These are phyloP conservation scores for Rhododendron mucronatum DNA, from an alignment of 148 eudicot genomes.

Conservation along the genomic window DNA sequence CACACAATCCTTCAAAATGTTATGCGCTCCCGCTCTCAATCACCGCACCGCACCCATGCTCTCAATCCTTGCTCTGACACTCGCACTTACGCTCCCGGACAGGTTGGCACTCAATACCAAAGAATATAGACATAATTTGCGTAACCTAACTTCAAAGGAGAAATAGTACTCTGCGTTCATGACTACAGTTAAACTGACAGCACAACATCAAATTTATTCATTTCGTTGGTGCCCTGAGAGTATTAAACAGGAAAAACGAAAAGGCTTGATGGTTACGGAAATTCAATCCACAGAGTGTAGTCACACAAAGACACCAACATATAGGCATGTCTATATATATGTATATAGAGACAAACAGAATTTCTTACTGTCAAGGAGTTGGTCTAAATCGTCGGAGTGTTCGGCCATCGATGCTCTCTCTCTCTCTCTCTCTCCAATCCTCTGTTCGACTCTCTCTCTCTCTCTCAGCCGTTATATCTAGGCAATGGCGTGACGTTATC, in stretches of 20 bases:
- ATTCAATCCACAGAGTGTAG: background rate
- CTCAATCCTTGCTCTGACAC: too few species aligned
- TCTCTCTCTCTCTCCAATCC: background rate
- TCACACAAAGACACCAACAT: background rate
- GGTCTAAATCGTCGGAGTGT: conserved; percentile 4
- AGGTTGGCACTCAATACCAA: background rate
- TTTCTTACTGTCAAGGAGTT: conserved; percentile 7
- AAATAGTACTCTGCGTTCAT: background rate
- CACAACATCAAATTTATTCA: background rate
- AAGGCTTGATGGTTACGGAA: background rate
- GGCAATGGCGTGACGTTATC: background rate
- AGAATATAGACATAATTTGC: background rate
- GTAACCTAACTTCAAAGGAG: background rate
- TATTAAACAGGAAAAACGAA: background rate
- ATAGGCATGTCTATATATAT: background rate
- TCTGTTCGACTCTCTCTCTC: background rate
- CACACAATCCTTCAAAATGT: too few species aligned
- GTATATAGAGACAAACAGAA: background rate
- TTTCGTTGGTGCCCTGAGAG: background rate
- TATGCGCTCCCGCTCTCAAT: too few species aligned
- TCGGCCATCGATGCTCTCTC: conserved; percentile 1
- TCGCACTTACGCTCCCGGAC: too few species aligned
- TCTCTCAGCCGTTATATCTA: background rate
- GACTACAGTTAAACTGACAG: background rate
- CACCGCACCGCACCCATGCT: too few species aligned